Base-by-base conservation (phyloP, 345 rosid genomes). In the Psidium friedrichsthalianum region DNA sequence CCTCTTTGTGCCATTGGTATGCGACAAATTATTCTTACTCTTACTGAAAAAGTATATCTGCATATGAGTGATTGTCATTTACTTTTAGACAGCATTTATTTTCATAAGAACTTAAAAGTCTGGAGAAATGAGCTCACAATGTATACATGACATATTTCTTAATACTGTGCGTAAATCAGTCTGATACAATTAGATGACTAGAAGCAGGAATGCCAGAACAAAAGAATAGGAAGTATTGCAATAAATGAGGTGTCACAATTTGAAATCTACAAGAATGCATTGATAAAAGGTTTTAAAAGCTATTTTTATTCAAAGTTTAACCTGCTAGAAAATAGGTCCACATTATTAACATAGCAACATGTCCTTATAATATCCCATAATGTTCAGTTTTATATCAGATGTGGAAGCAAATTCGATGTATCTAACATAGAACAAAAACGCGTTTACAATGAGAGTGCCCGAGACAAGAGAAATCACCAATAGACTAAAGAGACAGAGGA, bases 1-100 rank as follows among this genome's bases (percentile, higher is more conserved):
- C 98, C 98, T 56, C 84, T 97, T 64, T 94, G 87, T 89, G 98
- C 99, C 54, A 96, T 94, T 52, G 91, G 96, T 95, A 83, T 42
- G 58, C 11, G 25, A 21, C 3, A 42, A 57, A 21, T 5, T 76
- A 9, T 40, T 5, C 74, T 11, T 6, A n/a, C 2, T 29, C 16
- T 40, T 56, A 14, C 21, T 18, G 22, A 22, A 56, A 56, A 9
- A 22, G 13, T 24, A 56, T 8, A 56, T 56, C 12, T 56, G 13
- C 59, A 22, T 56, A 8, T 4, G 5, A 56, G 12, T 56, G 27
- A 56, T 51, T 13, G 9, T 56, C n/a, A 56, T 56, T 24, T 24
- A 56, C 5, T 56, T 3, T 24, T n/a, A 55, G 25, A 21, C 24
- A 22, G 8, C 58, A 56, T 22, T 56, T 56, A 11, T 56, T 13